Conservation (phyloP, 768 basidiomycete genomes). For the Gloeopeniophorella convolvens region DNA sequence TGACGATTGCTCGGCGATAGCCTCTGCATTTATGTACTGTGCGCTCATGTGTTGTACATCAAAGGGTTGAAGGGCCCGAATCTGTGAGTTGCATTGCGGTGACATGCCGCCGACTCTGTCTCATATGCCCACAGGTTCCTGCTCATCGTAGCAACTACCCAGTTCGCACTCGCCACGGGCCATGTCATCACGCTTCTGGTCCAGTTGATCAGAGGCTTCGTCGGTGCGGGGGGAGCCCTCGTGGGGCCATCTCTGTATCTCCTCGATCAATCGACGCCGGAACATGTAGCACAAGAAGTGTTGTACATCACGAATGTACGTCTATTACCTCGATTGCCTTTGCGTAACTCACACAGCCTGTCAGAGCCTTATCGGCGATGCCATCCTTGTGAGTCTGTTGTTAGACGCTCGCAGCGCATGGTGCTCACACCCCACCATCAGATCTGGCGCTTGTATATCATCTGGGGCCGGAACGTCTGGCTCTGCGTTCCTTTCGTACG, state of each 20-base stretch:
- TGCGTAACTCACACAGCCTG: background rate
- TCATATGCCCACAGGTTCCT: background rate
- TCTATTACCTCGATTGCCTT: background rate
- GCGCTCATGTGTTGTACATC: background rate
- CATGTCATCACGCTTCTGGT: slow-evolving; percentile 8
- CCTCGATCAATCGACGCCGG: background rate
- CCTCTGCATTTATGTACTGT: slow-evolving; percentile 9
- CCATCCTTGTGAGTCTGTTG: slow-evolving; percentile 2
- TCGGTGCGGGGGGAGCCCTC: background rate
- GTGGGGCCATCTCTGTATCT: background rate
- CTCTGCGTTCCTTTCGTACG: slow-evolving; percentile 8
- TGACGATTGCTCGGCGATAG: background rate
- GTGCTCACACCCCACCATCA: background rate
- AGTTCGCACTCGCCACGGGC: slow-evolving; percentile 11
- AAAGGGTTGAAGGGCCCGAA: slow-evolving; percentile 3
- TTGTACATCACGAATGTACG: slow-evolving; percentile 13
- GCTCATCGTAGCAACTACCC: slow-evolving; percentile 1
- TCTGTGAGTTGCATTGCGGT: background rate
- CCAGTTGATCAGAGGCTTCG: slow-evolving; percentile 3
- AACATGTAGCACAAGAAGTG: slow-evolving; percentile 1
- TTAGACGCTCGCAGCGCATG: background rate
- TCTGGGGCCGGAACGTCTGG: slow-evolving; percentile 10
- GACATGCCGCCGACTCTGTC: background rate
- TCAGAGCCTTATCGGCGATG: slow-evolving; percentile 13
- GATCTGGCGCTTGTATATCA: slow-evolving; percentile 18